These are phyloP conservation scores for Kluyveromyces siamensis DNA, from an alignment of 805 yeast genomes.

Conservation along the genomic window DNA sequence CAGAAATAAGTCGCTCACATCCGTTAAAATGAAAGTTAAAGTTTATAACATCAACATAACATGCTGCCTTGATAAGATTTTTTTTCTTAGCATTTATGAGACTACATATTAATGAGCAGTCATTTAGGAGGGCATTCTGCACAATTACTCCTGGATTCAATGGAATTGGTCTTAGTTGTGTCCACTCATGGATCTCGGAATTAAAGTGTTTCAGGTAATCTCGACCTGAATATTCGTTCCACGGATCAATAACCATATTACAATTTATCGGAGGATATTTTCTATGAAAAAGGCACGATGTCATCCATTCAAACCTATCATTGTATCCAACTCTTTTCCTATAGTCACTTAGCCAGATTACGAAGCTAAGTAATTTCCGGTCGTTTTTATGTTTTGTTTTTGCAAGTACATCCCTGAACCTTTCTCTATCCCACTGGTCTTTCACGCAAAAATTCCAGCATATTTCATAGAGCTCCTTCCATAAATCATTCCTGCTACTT, in stretches of 20 bases:
- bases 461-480: slow-evolving; percentile 1
- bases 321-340: slow-evolving; percentile 5
- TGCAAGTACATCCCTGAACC: not conserved
- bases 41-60: slow-evolving; percentile 9
- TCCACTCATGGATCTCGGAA: not conserved
- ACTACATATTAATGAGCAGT: slow-evolving; percentile 73
- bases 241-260: slow-evolving; percentile 10
- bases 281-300: slow-evolving; percentile 11
- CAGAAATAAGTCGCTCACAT: slow-evolving; percentile 19
- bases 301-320: slow-evolving; percentile 17
- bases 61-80: slow-evolving; percentile 10
- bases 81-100: slow-evolving; percentile 40
- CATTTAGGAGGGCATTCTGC: slow-evolving; percentile 29
- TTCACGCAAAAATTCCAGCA: slow-evolving; percentile 1
- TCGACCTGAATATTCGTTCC: slow-evolving; percentile 9
- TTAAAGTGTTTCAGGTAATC: not conserved
- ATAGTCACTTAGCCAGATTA: slow-evolving; percentile 10
- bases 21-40: slow-evolving; percentile 20
- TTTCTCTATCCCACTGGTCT: not conserved
- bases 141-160: slow-evolving; percentile 5
- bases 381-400: slow-evolving; percentile 7
- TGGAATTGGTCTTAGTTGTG: slow-evolving; percentile 4
- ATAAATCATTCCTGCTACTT: not conserved
- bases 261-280: slow-evolving; percentile 22
- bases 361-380: slow-evolving; percentile 6